Percentiles rank a stretch among this genome's conserved stretches.
Conservation (phyloP, 2,329 filamentous ascomycete species). For the Kalmusia sp. region DNA sequence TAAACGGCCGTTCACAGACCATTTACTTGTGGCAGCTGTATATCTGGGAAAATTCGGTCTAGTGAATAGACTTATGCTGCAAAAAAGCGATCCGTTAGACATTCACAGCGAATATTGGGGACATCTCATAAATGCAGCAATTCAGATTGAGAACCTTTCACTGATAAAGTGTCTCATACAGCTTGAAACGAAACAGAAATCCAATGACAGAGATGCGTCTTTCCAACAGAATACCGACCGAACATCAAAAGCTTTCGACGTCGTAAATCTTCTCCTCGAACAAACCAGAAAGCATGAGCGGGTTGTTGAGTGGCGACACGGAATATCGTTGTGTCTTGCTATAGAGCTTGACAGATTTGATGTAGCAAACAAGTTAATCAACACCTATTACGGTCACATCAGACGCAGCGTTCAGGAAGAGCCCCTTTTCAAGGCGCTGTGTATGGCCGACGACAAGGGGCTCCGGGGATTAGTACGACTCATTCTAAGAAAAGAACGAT, state of each 20-base stretch:
- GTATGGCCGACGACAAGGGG: no score
- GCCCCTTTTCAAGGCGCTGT: no score
- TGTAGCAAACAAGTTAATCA: no score
- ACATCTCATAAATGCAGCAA: not conserved
- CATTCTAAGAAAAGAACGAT: no score
- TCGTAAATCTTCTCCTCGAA: no score
- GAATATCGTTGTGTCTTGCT: no score
- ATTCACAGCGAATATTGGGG: not conserved
- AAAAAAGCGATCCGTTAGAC: not conserved
- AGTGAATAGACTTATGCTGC: not conserved
- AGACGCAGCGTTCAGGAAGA: no score
- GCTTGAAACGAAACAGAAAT: not conserved
- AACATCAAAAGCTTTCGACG: not conserved
- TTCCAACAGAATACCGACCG: not conserved
- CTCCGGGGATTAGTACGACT: no score
- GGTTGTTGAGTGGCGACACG: no score
- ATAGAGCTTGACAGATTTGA: no score
- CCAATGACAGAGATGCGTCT: not conserved
- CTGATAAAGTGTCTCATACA: not conserved
- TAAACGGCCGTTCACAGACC: not conserved
- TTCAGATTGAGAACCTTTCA: not conserved
- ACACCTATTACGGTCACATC: no score
- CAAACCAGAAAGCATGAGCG: no score
- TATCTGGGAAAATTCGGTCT: not conserved
- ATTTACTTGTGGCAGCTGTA: constrained; percentile 6